These are phyloP conservation scores for Eucalyptus victrix DNA, from an alignment of 345 rosid species.

Conservation along the genomic window DNA sequence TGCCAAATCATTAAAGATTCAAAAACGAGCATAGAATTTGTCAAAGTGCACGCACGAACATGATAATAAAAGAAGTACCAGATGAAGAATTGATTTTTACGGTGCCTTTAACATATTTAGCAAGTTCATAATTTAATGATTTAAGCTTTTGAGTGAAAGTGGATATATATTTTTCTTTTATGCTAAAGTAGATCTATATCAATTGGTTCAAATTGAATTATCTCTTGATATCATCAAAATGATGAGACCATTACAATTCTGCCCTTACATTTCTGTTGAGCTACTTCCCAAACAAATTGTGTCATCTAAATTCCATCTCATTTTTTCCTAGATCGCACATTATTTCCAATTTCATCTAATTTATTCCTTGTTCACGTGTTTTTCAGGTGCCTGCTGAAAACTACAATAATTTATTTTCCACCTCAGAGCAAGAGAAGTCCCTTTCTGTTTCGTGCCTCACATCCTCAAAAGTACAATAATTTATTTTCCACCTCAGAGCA, in stretches of 20 bases:
- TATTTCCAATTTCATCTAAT: not conserved
- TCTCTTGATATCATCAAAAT: not conserved
- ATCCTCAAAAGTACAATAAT: not conserved
- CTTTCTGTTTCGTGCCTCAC: not conserved
- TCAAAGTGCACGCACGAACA: too few relatives aligned
- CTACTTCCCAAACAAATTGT: not conserved
- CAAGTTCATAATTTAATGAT: not conserved
- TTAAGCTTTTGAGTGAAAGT: not conserved
- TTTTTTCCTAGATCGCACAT: not conserved
- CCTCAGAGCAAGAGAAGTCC: not conserved
- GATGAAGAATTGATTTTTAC: too few relatives aligned
- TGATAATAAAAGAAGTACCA: too few relatives aligned
- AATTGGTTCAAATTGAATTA: not conserved
- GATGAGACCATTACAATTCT: not conserved
- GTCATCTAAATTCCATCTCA: not conserved
- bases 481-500: not conserved
- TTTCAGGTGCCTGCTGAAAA: not conserved
- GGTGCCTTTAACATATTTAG: not conserved
- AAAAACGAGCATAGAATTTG: too few relatives aligned
- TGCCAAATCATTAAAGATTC: too few relatives aligned
- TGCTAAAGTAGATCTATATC: not conserved
- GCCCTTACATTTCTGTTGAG: not conserved
- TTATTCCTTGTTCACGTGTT: too few relatives aligned
- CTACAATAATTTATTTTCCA: not conserved
- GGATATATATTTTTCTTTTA: not conserved